phyloP scores from a whole-genome alignment of 495 filamentous ascomycete species.

The Lophiotrema nucula region DNA sequence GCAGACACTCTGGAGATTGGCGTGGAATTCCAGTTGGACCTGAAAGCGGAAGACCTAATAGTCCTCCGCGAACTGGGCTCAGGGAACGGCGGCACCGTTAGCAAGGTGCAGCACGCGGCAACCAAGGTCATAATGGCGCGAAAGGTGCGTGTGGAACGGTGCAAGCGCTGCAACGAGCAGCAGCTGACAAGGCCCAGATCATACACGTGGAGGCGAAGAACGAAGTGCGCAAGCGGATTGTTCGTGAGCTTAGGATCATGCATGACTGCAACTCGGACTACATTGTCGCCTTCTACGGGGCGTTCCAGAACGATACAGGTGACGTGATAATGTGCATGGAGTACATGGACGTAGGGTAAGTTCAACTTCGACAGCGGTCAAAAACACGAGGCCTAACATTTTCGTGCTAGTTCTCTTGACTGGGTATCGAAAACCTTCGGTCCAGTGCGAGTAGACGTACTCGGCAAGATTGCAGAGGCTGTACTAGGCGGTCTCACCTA shows the following conservation, averaged over 20 bases:
- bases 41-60: conserved; percentile 87
- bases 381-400: conserved; percentile 40
- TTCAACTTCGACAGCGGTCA: background rate
- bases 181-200: too few relatives aligned
- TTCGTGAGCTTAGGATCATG: conserved; percentile 95
- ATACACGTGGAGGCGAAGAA: conserved; percentile 98
- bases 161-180: too few relatives aligned
- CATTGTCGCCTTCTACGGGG: conserved; percentile 96
- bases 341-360: conserved; percentile 97
- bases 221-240: conserved; percentile 91
- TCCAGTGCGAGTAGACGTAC: conserved; percentile 92
- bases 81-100: conserved; percentile 96
- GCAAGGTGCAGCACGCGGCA: conserved; percentile 92
- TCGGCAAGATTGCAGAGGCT: conserved; percentile 98
- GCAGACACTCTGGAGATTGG: conserved; percentile 90
- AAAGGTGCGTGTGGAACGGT: conserved; percentile 68
- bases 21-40: conserved; percentile 89
- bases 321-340: conserved; percentile 99
- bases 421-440: conserved; percentile 91
- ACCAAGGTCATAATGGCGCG: conserved; percentile 95
- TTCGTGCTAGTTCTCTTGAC: conserved; percentile 73
- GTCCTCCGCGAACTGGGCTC: conserved; percentile 91
- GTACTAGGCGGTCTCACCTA: conserved; percentile 93
- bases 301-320: conserved; percentile 90
- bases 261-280: conserved; percentile 94